Evolutionary conservation across 352 stramenopile species (phyloP), one percentile per base, ranked within the genome.

Genomic region (Aphanomyces astaci): DNA sequence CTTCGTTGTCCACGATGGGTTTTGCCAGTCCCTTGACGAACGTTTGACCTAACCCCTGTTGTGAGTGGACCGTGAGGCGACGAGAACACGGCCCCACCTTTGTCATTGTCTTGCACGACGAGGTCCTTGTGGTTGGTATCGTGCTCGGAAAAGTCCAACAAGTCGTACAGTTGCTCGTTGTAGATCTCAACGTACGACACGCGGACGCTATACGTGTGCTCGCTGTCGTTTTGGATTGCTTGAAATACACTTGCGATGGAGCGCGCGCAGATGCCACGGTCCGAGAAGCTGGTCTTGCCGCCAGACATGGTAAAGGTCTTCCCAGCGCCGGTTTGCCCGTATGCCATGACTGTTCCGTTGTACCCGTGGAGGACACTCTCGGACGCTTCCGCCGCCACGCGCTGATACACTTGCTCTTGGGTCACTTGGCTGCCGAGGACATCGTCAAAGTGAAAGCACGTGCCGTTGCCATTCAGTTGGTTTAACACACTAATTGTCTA

Each of bases 221-320:
- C 75, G 0, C 64, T 71, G 28, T 89, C 79, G 2, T 75, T 69
- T 30, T 85, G 64, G 28, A 83, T 76, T 5, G 71, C 72, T 55
- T 81, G 74, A 59, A 90, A 90, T 36, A 89, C 71, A 27, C 64
- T 71, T n/a, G 78, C 78, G 33, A 90, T 76, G 13, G 84, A 62
- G 19, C 82, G 78, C 22, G 82, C 79, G 28, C 78, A 83, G 22
- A 92, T 76, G 62, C 84, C 81, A 5, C 81, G 79, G 39, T 89
- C 77, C 39, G 87, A 72, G 31, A 88, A 89, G n/a, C 70, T 63
- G 4, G 72, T 75, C 57, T 76, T 80, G 63, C 80, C 79, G 40
- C 84, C 80, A 7, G 77, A 81, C 78, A 90, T 89, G 0, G 84
- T 89, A 48, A 82, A 88, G 5, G 81, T 90, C 49, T 92, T 90